Evolutionary conservation across 306 rosid genomes (phyloP), one percentile per base, ranked within the genome.

Genomic region (Citrullus amarus): DNA sequence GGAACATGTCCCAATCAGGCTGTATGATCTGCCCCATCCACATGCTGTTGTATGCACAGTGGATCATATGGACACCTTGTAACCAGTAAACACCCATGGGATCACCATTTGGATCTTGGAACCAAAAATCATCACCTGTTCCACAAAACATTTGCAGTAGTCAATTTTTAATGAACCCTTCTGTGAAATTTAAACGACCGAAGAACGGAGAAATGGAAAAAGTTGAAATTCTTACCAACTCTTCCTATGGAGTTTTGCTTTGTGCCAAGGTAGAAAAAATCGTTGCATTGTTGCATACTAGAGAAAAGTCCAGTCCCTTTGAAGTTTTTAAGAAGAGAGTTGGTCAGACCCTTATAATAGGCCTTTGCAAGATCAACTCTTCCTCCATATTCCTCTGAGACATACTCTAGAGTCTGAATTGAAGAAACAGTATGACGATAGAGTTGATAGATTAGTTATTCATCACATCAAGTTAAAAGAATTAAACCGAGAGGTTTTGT

Each of bases 1-100:
- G 96, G 85, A 94, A 94, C 98, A 94, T 94, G 76, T 94, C 97
- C 97, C 98, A 94, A 82, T 94, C 98, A 1, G 96, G 98, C 2
- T 87, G 97, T 81, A 89, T 89, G 60, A 94, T 87, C 57, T 94
- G 94, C 28, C 97, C 94, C 93, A 94, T 94, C 98, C 98, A 94
- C 89, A 94, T 80, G 84, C 96, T 94, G 82, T 94, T 94, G 73
- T 90, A 94, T 67, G 98, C 88, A 69, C 97, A 90, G 38, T 89
- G 94, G 81, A 94, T 87, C 97, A 94, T 94, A 75, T 94, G 97
- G 6, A 92, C 93, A 38, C 98, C 97, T 79, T 94, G 96, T 55
- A 92, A 73, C 98, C 96, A 92, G 75, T 86, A 92, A 1, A 69
- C 86, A 80, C 96, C 97, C 97, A 89, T 92, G 57, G 96, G 96